Base-by-base conservation (phyloP, 2,329 filamentous ascomycete genomes). In the Monosporascus sp. region DNA sequence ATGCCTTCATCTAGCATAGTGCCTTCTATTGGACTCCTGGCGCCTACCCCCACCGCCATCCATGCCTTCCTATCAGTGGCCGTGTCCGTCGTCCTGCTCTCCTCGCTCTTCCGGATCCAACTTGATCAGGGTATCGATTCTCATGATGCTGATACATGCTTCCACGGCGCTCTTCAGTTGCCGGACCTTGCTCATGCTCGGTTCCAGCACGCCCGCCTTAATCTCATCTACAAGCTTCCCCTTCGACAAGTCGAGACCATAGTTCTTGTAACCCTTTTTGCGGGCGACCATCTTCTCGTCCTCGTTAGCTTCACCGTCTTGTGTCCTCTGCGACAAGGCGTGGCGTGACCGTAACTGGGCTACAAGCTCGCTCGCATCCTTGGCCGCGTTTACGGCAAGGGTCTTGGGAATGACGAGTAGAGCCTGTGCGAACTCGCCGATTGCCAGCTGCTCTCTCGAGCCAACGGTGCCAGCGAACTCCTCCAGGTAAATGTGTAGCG, bases 221-320 rank as follows among this genome's bases (percentile, higher is more conserved):
- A 99, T 78, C 76, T 90, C 86, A 72, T 99, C 94, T 51, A 92
- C 86, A 54, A 97, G 90, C 70, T 90, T 93, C 62, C 94, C 94
- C 70, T 89, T 91, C 53, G 79, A 79, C 65, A 99, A 78, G 72
- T 99, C 95, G 54, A 99, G 79, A 49, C 94, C 94, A 72, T 99
- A 99, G 80, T 99, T 99, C 77, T 93, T 94, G 80, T 97, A 99
- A 64, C 89, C 89, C 84, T 96, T 97, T 76, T 93, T 94, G 73
- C 90, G 90, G 48, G 91, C 90, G 54, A 94, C 80, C 50, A 85
- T 85, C 80, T 95, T 96, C 72, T 94, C 90, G 65, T 96, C 88
- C 71, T 93, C 89, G 62, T 83, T 85, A 50, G 81, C 85, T 62
- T 92, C 89, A n/a, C 87, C 87, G 60, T 96, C 90, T 66, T 89